Percentiles rank a stretch among this genome's conserved stretches.
Conservation (phyloP, 768 basidiomycete genomes). For the Suillus occidentalis region DNA sequence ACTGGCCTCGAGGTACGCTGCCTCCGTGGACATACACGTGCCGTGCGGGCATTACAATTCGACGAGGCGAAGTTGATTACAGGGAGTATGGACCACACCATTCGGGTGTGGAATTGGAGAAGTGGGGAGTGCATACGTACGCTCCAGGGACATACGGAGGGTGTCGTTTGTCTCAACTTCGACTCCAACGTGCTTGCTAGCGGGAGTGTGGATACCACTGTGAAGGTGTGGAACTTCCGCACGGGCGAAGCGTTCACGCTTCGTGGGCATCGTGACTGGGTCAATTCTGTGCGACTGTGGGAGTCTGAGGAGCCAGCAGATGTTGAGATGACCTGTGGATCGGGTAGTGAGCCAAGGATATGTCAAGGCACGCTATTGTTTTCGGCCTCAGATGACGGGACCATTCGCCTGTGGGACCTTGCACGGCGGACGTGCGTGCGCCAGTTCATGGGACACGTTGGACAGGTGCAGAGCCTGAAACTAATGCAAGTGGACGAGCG, state of each 20-base stretch:
- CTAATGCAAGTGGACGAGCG: constrained; percentile 69
- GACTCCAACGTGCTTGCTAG: constrained; percentile 90
- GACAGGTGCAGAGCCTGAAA: constrained; percentile 91
- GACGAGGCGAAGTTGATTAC: constrained; percentile 95
- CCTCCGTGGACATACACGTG: constrained; percentile 87
- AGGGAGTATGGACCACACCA: constrained; percentile 92
- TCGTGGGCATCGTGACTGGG: constrained; percentile 93
- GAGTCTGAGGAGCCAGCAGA: constrained; percentile 41
- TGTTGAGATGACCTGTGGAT: constrained; percentile 23
- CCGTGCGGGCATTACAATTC: constrained; percentile 92
- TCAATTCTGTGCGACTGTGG: constrained; percentile 94
- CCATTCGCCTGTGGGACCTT: constrained; percentile 94
- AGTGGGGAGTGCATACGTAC: constrained; percentile 85
- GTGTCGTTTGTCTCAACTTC: constrained; percentile 89
- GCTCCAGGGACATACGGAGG: constrained; percentile 86
- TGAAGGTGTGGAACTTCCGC: constrained; percentile 93
- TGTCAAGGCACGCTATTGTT: constrained; percentile 93
- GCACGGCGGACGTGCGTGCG: constrained; percentile 75
- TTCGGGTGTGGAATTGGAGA: constrained; percentile 97
- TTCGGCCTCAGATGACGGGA: constrained; percentile 93
- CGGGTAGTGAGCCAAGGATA: constrained; percentile 46
- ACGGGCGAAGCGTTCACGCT: constrained; percentile 91
- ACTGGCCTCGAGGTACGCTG: constrained; percentile 81
- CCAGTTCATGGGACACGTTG: constrained; percentile 86
- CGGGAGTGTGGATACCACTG: constrained; percentile 91